A percentile compares a stretch with the other conserved stretches of the same genome.
These are phyloP conservation scores for Diplodia scrobiculata DNA, from an alignment of 2,329 filamentous ascomycete genomes.

Conservation along the genomic window DNA sequence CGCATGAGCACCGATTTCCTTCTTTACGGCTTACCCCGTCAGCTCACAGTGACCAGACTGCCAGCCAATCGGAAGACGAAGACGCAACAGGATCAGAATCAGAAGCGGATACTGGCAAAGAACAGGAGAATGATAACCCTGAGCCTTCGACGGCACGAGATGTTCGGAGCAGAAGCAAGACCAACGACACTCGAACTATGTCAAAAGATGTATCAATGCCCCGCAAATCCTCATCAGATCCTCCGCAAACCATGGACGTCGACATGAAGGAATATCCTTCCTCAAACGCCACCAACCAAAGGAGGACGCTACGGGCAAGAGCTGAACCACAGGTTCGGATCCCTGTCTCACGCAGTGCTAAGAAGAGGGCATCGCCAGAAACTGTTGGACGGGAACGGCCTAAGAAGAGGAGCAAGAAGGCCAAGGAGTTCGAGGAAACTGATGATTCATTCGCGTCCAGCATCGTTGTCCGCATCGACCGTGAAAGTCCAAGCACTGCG, in stretches of 20 bases:
- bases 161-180: too few relatives aligned
- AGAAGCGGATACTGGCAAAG: not conserved
- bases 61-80: not conserved
- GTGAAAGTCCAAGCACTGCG: not conserved
- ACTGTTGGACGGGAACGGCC: not conserved
- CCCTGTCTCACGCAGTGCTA: not conserved
- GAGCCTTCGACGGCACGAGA: not conserved
- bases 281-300: constrained; percentile 2
- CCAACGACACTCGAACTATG: too few relatives aligned
- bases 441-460: constrained; percentile 8
- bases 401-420: not conserved
- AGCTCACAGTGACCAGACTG: not conserved
- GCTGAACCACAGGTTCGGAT: constrained; percentile 3
- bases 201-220: too few relatives aligned
- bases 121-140: not conserved
- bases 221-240: not conserved
- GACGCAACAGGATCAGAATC: not conserved
- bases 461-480: constrained; percentile 8
- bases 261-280: not conserved
- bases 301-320: not conserved
- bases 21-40: not conserved
- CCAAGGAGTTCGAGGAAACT: not conserved
- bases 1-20: not conserved
- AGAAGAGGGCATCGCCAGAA: constrained; percentile 1
- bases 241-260: not conserved